Evolutionary conservation across 108 stramenopile genomes (phyloP), one percentile per base, ranked within the genome.

Genomic region (Skeletonema potamos): DNA sequence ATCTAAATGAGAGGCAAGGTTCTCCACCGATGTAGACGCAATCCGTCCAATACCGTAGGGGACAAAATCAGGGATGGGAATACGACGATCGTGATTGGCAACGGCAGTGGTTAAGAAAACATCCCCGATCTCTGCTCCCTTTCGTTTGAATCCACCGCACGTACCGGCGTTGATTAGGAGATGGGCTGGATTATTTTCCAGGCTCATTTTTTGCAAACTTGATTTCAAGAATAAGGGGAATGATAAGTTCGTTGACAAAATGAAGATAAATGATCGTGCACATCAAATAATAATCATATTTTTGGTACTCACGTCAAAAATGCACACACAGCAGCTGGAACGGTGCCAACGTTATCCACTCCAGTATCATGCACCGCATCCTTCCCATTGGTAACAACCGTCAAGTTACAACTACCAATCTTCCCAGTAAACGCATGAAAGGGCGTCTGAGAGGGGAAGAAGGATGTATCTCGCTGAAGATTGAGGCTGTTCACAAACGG

Each of bases 21-120:
- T 78, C 59, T 82, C 81, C 4, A 79, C 77, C 1, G 81, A 66
- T 9, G 67, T 61, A 4, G 86, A 78, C 62, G 85, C 82, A 36
- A 92, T 60, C 28, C 73, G 75, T 12, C 97, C 97, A 59, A 96
- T 68, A 22, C 97, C 97, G 51, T 94, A 96, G 54, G 82, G 63
- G 26, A 75, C 79, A 84, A 95, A 99, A n/a, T 75, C 91, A 13
- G 98, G 98, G 68, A 99, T 96, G 32, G 91, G 89, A 70, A 99
- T 98, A 46, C 98, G 92, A 7, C 98, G 89, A 85, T 99, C 98
- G 70, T 99, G 98, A 83, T 97, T 89, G 37, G 91, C 89, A 20
- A 92, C 91, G 6, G 79, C 85, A 17, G 92, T 92, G 33, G 92
- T 92, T 51, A 98, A 74, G 69, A 91, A 96, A 22, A 96, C 96